These are phyloP conservation scores for Sugiyamaella qingdaonensis DNA, from an alignment of 805 yeast species.

Conservation along the genomic window DNA sequence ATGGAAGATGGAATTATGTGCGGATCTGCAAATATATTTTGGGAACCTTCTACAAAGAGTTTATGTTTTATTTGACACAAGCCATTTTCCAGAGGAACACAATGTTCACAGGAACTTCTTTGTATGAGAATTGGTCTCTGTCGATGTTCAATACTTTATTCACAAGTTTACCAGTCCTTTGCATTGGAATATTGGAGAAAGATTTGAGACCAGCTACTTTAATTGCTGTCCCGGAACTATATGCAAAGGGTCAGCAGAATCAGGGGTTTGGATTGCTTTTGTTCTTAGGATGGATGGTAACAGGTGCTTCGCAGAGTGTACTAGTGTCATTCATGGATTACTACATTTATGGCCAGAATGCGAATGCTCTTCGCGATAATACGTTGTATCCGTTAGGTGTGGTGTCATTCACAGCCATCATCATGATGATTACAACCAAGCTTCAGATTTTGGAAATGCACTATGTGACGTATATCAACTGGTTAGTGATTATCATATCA, in stretches of 20 bases:
- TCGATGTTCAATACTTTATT: conserved; percentile 96
- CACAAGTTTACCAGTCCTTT: conserved; percentile 86
- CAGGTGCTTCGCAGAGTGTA: conserved; percentile 71
- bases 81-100: conserved; percentile 81
- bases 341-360: conserved; percentile 62
- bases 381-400: conserved; percentile 81
- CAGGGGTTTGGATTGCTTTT: conserved; percentile 67
- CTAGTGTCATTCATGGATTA: conserved; percentile 63
- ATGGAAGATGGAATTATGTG: conserved; percentile 92
- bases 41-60: conserved; percentile 92
- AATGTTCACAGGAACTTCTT: conserved; percentile 85
- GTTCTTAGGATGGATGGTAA: conserved; percentile 71
- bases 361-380: conserved; percentile 59
- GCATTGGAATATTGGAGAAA: conserved; percentile 92
- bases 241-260: conserved; percentile 68
- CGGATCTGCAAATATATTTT: conserved; percentile 88
- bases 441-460: conserved; percentile 77
- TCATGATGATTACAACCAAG: conserved; percentile 70
- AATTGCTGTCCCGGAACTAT: conserved; percentile 87
- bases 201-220: conserved; percentile 86
- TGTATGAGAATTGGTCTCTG: conserved; percentile 93
- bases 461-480: conserved; percentile 60
- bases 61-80: conserved; percentile 85
- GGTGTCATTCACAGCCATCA: conserved; percentile 65
- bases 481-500: conserved; percentile 63